These are phyloP conservation scores for Buxus sempervirens DNA, from an alignment of 164 flowering plant genomes.

Conservation along the genomic window DNA sequence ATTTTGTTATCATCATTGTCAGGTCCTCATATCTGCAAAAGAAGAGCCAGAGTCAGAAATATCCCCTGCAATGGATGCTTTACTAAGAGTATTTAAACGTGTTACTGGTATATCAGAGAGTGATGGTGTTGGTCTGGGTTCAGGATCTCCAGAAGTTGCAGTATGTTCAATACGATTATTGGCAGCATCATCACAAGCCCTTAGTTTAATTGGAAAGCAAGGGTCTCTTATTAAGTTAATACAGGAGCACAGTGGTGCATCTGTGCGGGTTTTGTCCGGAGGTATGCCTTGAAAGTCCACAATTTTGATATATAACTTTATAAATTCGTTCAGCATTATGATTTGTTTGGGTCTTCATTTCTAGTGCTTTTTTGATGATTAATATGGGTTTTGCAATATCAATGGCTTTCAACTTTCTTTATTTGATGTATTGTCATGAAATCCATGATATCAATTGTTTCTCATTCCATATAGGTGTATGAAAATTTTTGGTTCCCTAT, in stretches of 20 bases:
- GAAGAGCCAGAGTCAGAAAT: constrained; percentile 77
- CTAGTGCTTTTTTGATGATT: too few relatives aligned
- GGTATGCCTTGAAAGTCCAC: constrained; percentile 48
- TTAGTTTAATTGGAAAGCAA: constrained; percentile 85
- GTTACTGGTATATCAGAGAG: constrained; percentile 61
- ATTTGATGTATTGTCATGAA: too few relatives aligned
- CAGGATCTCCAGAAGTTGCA: constrained; percentile 40
- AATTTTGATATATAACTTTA: too few relatives aligned
- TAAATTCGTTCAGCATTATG: too few relatives aligned
- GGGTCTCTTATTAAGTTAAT: constrained; percentile 82
- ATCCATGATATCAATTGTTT: too few relatives aligned
- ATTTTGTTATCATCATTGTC: neutral
- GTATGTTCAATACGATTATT: constrained; percentile 66
- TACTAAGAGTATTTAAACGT: constrained; percentile 73
- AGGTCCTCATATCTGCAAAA: constrained; percentile 84
- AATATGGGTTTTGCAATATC: too few relatives aligned
- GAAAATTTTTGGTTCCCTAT: too few relatives aligned
- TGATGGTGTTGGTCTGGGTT: constrained; percentile 39
- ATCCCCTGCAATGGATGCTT: constrained; percentile 96
- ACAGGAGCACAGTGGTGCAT: constrained; percentile 69
- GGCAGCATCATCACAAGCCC: constrained; percentile 79
- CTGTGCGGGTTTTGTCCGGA: constrained; percentile 70
- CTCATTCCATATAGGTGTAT: too few relatives aligned
- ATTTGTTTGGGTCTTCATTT: too few relatives aligned
- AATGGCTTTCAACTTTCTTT: too few relatives aligned